Evolutionary conservation across 331 rosid species (phyloP), one percentile per base, ranked within the genome.

Genomic region (Cydonia oblonga): DNA sequence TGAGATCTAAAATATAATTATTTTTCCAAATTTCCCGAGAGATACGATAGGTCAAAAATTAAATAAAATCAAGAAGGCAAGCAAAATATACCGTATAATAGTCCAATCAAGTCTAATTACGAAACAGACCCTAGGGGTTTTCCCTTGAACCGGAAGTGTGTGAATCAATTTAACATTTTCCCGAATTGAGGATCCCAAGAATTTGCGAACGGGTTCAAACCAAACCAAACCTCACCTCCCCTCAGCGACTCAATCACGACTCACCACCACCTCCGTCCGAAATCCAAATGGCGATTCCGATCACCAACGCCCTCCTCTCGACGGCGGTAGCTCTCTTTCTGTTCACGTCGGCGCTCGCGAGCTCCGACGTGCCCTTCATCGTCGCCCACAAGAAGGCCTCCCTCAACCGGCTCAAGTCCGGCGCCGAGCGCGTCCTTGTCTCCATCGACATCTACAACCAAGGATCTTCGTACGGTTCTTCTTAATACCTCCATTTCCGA

Each of bases 341-440:
- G 4, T 33, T 84, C 53, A 69, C 85, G 18, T 79, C 75, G 19
- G 33, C 88, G 1, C 78, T 80, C 20, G 96, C 89, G 23, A 81
- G 75, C 89, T 83, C 96, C 0, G 98, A 93, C 30, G 89, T 81
- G 1, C 98, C 98, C 8, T 93, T 93, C 88, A 88, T 93, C 78
- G 80, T 93, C 25, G 86, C 91, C 35, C 90, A 93, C 92, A 93
- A 93, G 97, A 93, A 93, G 90, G 97, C 93, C 35, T 52, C 96
- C 46, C 97, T 93, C 77, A 89, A 80, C 75, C 73, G 98, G 77
- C 89, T 91, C 78, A 93, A 93, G 83, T 81, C 97, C 58, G 97
- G 97, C 76, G 81, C 83, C 57, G 98, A 93, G 75, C 92, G 92
- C 61, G 93, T 91, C 78, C 74, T 87, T n/a, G 98, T 93, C 75